These are phyloP conservation scores for Hemerocallis citrina DNA, from an alignment of 106 monocot genomes.

Conservation along the genomic window DNA sequence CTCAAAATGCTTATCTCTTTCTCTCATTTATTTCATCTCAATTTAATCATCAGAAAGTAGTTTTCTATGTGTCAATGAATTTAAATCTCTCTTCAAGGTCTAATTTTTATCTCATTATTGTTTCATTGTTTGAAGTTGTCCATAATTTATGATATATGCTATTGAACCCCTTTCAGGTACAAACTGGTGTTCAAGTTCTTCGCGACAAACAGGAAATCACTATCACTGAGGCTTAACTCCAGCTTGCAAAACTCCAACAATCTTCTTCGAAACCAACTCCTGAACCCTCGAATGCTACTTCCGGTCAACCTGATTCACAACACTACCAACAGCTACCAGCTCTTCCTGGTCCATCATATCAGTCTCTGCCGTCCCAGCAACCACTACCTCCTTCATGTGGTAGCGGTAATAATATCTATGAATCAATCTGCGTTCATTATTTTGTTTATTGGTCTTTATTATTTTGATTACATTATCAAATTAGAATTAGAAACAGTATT, in stretches of 20 bases:
- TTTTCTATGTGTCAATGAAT: no score
- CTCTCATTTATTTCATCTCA: no score
- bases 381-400: slow-evolving; percentile 17
- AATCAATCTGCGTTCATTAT: no score
- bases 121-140: not conserved
- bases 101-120: no score
- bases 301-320: not conserved
- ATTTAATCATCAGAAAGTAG: no score
- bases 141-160: not conserved
- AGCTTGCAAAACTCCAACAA: slow-evolving; percentile 48
- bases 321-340: not conserved
- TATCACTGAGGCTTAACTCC: slow-evolving; percentile 56
- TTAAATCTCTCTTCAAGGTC: no score
- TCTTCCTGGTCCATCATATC: not conserved
- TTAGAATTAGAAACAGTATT: no score
- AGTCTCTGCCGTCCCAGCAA: not conserved
- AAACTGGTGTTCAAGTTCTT: slow-evolving; percentile 62
- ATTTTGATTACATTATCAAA: no score
- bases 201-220: slow-evolving; percentile 75
- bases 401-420: no score
- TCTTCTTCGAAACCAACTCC: not conserved
- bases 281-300: slow-evolving; percentile 8
- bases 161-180: slow-evolving; percentile 41
- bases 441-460: no score
- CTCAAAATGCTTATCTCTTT: no score